phyloP scores from a whole-genome alignment of 2,329 filamentous ascomycete species.

The Pyrenochaeta sp. region DNA sequence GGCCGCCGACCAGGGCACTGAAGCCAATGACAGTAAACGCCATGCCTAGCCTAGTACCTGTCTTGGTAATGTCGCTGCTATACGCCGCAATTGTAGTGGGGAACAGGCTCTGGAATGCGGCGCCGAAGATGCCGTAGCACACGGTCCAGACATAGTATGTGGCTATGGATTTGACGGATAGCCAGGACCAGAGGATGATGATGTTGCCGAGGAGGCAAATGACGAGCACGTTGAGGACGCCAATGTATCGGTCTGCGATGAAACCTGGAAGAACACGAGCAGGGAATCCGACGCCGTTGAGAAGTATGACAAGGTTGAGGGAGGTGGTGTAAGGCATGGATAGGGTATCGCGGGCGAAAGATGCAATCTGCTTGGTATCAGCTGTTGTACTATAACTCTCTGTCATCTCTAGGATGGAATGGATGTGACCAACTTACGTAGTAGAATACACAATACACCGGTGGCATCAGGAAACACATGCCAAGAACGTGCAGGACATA shows the following conservation, averaged over 20 bases:
- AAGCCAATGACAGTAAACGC: conserved; percentile 60
- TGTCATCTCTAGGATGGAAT: too few species aligned
- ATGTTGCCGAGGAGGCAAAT: conserved; percentile 57
- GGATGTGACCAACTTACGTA: conserved; percentile 55
- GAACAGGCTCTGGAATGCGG: conserved; percentile 44
- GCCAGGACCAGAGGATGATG: conserved; percentile 64
- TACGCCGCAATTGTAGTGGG: conserved; percentile 53
- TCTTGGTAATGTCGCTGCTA: conserved; percentile 35
- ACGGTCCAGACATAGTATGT: conserved; percentile 70
- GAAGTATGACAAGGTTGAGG: conserved; percentile 64
- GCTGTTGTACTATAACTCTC: background rate
- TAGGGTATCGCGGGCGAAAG: conserved; percentile 51
- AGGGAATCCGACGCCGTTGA: conserved; percentile 64
- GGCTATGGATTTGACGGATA: conserved; percentile 58
- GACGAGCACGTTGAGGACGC: conserved; percentile 69
- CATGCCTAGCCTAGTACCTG: conserved; percentile 62
- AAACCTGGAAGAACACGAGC: conserved; percentile 63
- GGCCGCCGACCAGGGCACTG: conserved; percentile 62
- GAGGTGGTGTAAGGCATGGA: conserved; percentile 60
- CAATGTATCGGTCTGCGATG: conserved; percentile 63
- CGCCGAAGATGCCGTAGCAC: conserved; percentile 71
- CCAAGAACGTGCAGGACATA: conserved; percentile 61
- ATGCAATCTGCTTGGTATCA: conserved; percentile 36
- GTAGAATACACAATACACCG: conserved; percentile 67
- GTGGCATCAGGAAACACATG: conserved; percentile 58